Evolutionary conservation across 2,329 filamentous ascomycete genomes (phyloP).

Genomic region (Sarocladiaceae sp.): DNA sequence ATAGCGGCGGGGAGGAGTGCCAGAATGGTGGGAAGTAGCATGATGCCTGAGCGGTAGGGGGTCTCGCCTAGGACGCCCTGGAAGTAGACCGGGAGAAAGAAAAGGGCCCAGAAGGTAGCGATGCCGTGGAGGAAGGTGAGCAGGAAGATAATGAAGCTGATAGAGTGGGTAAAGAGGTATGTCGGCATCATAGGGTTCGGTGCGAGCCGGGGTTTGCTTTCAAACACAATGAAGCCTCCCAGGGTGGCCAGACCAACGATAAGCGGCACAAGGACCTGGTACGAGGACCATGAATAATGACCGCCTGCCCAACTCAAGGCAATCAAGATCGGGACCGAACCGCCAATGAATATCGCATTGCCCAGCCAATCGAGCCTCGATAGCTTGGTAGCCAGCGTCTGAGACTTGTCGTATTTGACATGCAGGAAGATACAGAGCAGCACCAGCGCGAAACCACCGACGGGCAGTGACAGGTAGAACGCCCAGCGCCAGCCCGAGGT

Average conservation of each 20-base stretch:
- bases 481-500: slow-evolving; percentile 23
- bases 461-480: slow-evolving; percentile 36
- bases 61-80: slow-evolving; percentile 32
- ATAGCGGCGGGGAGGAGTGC: slow-evolving; percentile 24
- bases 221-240: slow-evolving; percentile 24
- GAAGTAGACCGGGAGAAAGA: slow-evolving; percentile 43
- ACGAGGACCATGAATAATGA: slow-evolving; percentile 9
- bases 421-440: slow-evolving; percentile 18
- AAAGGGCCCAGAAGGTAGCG: slow-evolving; percentile 29
- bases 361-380: slow-evolving; percentile 34
- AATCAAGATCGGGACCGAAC: slow-evolving; percentile 19
- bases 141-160: slow-evolving; percentile 17
- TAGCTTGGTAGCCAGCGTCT: slow-evolving; percentile 13
- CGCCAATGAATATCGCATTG: slow-evolving; percentile 31
- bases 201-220: slow-evolving; percentile 16
- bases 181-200: slow-evolving; percentile 19
- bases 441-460: slow-evolving; percentile 18
- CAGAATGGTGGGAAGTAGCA: slow-evolving; percentile 26
- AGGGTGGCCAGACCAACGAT: slow-evolving; percentile 31
- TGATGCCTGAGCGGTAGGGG: slow-evolving; percentile 27
- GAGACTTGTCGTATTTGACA: slow-evolving; percentile 14
- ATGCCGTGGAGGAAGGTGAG: slow-evolving; percentile 20
- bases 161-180: slow-evolving; percentile 17
- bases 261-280: slow-evolving; percentile 23
- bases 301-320: slow-evolving; percentile 13